phyloP scores from a whole-genome alignment of 768 basidiomycete genomes.

The Amanita brunnescens region DNA sequence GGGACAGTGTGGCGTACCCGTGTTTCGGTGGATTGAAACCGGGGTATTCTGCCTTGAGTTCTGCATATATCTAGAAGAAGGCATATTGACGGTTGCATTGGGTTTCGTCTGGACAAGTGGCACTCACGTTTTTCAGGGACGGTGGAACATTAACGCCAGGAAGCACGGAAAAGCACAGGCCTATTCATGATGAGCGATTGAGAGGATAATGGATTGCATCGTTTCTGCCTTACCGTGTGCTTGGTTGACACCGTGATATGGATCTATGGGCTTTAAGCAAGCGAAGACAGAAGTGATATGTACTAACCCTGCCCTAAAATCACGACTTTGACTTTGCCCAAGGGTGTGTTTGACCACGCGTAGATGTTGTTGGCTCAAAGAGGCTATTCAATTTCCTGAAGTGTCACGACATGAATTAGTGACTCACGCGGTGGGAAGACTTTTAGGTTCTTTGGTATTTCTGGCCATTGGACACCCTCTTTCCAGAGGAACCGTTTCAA shows the following conservation, averaged over 20 bases:
- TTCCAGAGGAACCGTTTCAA: constrained; percentile 64
- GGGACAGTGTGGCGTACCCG: constrained; percentile 46
- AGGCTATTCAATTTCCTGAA: neutral
- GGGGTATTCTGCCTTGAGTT: constrained; percentile 78
- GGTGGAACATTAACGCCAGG: constrained; percentile 68
- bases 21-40: constrained; percentile 72
- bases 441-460: constrained; percentile 36
- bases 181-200: constrained; percentile 28
- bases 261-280: constrained; percentile 36
- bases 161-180: constrained; percentile 87
- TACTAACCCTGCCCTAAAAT: constrained; percentile 65
- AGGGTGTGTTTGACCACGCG: constrained; percentile 83
- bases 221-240: constrained; percentile 58
- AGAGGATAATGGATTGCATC: constrained; percentile 2
- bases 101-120: neutral
- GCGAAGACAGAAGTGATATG: neutral
- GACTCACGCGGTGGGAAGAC: constrained; percentile 77
- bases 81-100: neutral
- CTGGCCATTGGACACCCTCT: constrained; percentile 49
- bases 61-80: constrained; percentile 64
- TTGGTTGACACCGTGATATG: constrained; percentile 73
- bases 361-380: constrained; percentile 69
- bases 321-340: constrained; percentile 79
- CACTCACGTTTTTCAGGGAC: constrained; percentile 69
- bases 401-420: neutral